Base-by-base conservation (phyloP, 192 early-diverging fungal genomes). In the Thamnidium elegans region DNA sequence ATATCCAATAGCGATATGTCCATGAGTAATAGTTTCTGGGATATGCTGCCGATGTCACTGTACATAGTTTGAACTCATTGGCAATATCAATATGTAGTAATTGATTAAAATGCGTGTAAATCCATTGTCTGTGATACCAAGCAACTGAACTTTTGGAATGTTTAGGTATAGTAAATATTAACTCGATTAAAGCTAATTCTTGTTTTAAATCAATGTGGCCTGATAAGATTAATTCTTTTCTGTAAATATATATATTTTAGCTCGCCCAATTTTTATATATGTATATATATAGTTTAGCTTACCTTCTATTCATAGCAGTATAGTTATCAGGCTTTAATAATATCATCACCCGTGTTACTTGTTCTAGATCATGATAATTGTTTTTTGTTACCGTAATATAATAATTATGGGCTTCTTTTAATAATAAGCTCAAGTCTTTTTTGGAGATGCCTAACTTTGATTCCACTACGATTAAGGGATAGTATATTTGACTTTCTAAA, bases 1-100 rank as follows among this genome's bases (percentile, higher is more conserved):
- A 26, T 1, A 84, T 44, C 79, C 79, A 81, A 52, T 72, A 67
- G n/a, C 82, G 69, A 75, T 77, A 73, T 4, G 62, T 70, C 82
- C 82, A 84, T 44, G 82, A 66, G 62, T 81, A 81, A 50, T 84
- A 84, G 50, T 78, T 79, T 60, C 74, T 77, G 9, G 82, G 82
- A 63, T 84, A 79, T 43, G 74, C 52, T 15, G 77, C 67, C 9
- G 69, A 69, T 4, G 75, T 69, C 10, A 50, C 47, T 3, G 69
- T 58, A 48, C 74, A 78, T 11, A 73, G 20, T n/a, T 58, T 2
- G 6, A 77, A 20, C n/a, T 84, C 77, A 21, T 55, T 34, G 11
- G 66, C 58, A 1, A 77, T 32, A 14, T 74, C 44, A 1, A 62
- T 21, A 1, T 64, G 26, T 17, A 51, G 50, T 7, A 66, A 10